Conservation (phyloP, 1,284 basidiomycete species). For the Ceratorhiza oryzae-sativae region DNA sequence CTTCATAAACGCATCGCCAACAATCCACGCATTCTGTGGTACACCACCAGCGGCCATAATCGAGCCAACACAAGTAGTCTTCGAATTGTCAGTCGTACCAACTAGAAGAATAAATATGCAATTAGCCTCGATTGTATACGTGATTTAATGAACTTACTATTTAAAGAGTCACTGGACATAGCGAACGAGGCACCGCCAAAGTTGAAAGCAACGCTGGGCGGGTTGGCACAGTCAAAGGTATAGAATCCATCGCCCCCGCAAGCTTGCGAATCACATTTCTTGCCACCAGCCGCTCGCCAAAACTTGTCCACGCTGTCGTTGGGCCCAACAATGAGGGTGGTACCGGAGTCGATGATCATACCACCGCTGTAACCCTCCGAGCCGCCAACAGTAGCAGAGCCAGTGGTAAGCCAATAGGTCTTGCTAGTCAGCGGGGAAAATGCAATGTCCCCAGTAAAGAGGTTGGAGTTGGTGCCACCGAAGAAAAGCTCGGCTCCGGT, state of each 20-base stretch:
- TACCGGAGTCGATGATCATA: conserved; percentile 52
- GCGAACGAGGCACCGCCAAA: conserved; percentile 47
- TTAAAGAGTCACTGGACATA: conserved; percentile 76
- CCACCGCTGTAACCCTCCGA: background rate
- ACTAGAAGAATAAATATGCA: background rate
- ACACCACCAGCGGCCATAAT: conserved; percentile 73
- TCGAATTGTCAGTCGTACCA: conserved; percentile 5
- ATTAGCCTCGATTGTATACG: background rate
- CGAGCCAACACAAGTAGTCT: conserved; percentile 69
- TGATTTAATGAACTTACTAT: conserved; percentile 48
- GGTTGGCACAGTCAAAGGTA: conserved; percentile 48
- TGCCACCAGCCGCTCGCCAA: conserved; percentile 31
- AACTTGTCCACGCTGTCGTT: conserved; percentile 43
- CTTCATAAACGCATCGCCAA: conserved; percentile 74
- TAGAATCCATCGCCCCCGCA: conserved; percentile 15
- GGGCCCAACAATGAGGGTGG: conserved; percentile 52
- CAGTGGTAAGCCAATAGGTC: conserved; percentile 19
- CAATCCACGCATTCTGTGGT: conserved; percentile 57
- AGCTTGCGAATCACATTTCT: background rate
- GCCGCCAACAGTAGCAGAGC: background rate
- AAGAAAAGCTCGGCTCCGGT: conserved; percentile 63
- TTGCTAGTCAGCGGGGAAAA: conserved; percentile 2
- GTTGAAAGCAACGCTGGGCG: conserved; percentile 47
- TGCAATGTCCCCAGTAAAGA: conserved; percentile 52
- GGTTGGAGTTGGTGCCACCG: conserved; percentile 58